Base-by-base conservation (phyloP, 1,139 yeast genomes). In the Taphrina sp. region DNA sequence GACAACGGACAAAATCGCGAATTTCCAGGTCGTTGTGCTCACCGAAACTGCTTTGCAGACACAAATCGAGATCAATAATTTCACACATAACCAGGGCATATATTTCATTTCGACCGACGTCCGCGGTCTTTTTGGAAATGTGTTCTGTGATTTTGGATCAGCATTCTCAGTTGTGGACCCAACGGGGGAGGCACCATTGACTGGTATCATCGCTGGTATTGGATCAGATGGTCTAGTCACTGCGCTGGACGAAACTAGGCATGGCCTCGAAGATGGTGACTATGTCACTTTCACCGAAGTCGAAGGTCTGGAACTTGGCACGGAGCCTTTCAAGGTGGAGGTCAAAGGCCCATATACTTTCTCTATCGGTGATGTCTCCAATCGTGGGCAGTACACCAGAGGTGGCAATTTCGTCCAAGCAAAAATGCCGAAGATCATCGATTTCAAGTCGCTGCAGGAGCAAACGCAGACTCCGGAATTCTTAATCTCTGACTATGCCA, bases 351-450 rank as follows among this genome's bases (percentile, higher is more conserved):
- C 98, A 17, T 90, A 81, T 67, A 95, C 97, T 2, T 92, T 86
- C 74, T 82, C 80, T 66, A 80, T 92, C 61, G 80, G 78, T 16
- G 71, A 74, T 36, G 68, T 70, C 3, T 64, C 67, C 35, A 73
- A 70, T 2, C 64, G 72, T 23, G 95, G 95, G 22, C 71, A 75
- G 8, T 92, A 89, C 67, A 70, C 74, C 55, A 82, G 81, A 66
- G 96, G 96, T 43, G 99, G 99, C 60, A 76, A 86, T 56, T 92
- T 87, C 73, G 85, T 89, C 16, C 95, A 94, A 72, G 96, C 90
- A 39, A 90, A 90, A 72, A 81, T 85, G 65, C 97, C 98, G 24
- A 71, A 71, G 57, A 76, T 74, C 31, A 63, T 85, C 37, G 69
- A 76, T 2, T 94, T 85, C 70, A 77, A 85, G 68, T 72, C 85